These are phyloP conservation scores for Echinochloa phyllopogon DNA, from an alignment of 176 grass and related monocot genomes.

Conservation along the genomic window DNA sequence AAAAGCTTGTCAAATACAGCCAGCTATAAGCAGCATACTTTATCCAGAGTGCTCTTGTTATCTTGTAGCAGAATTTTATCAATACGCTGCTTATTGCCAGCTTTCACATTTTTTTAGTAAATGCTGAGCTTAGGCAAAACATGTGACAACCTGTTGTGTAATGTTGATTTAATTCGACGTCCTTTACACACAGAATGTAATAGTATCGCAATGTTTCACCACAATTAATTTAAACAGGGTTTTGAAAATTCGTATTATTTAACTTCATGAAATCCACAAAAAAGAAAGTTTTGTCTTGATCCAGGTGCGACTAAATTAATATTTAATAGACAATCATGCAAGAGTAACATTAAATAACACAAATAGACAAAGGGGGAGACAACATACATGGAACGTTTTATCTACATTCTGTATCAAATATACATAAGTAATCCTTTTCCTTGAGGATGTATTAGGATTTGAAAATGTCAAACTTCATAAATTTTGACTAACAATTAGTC, in stretches of 20 bases:
- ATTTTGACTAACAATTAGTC: background rate
- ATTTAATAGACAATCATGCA: background rate
- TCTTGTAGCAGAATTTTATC: constrained; percentile 16
- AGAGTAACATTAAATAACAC: background rate
- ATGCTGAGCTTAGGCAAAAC: background rate
- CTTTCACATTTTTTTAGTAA: background rate
- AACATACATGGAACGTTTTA: background rate
- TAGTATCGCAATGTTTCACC: background rate
- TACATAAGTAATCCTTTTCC: background rate
- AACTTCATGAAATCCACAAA: background rate
- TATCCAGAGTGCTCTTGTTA: constrained; percentile 5
- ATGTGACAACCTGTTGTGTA: background rate
- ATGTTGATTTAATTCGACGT: background rate
- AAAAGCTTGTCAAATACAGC: background rate
- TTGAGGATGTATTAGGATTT: background rate
- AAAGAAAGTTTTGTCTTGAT: background rate
- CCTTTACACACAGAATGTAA: constrained; percentile 7
- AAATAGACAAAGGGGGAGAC: background rate
- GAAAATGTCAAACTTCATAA: background rate
- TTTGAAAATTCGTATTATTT: background rate
- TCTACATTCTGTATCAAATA: constrained; percentile 15
- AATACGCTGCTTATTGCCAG: background rate
- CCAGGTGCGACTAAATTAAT: background rate
- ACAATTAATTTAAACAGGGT: background rate
- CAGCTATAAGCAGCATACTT: constrained; percentile 34